phyloP scores from a whole-genome alignment of 768 basidiomycete genomes.

The Russula foetens region DNA sequence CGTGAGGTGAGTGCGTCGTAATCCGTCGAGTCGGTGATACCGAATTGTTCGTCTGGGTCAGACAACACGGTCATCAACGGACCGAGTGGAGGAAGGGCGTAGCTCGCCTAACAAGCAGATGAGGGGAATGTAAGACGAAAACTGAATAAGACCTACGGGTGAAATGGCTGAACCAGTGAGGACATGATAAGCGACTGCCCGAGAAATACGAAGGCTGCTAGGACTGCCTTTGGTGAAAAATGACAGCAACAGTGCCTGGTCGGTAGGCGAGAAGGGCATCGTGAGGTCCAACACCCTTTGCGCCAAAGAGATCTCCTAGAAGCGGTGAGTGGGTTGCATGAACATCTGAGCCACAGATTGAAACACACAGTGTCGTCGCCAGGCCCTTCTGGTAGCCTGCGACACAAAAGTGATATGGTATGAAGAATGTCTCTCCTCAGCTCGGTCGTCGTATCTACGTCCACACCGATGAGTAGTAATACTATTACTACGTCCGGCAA shows the following conservation, averaged over 20 bases:
- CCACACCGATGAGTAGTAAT: conserved; percentile 50
- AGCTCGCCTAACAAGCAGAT: conserved; percentile 23
- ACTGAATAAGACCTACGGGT: conserved; percentile 3
- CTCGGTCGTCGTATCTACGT: conserved; percentile 38
- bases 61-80: conserved; percentile 44
- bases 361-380: conserved; percentile 15
- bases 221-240: conserved; percentile 45
- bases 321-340: background rate
- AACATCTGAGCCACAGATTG: background rate
- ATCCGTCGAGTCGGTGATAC: conserved; percentile 32
- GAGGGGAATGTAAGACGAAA: background rate
- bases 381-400: conserved; percentile 28
- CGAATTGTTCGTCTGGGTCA: conserved; percentile 33
- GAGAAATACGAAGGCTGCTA: conserved; percentile 46
- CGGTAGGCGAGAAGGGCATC: conserved; percentile 34
- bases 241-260: conserved; percentile 43
- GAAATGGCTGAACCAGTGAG: conserved; percentile 28
- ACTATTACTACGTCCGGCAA: conserved; percentile 41
- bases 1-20: conserved; percentile 52
- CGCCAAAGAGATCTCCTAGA: conserved; percentile 42
- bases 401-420: conserved; percentile 41
- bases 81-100: conserved; percentile 42
- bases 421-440: conserved; percentile 39
- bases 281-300: conserved; percentile 37
- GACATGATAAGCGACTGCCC: conserved; percentile 46